A percentile compares a stretch with the other conserved stretches of the same genome.
phyloP scores from a whole-genome alignment of 257 asterid species.

The Anisodus tanguticus region DNA sequence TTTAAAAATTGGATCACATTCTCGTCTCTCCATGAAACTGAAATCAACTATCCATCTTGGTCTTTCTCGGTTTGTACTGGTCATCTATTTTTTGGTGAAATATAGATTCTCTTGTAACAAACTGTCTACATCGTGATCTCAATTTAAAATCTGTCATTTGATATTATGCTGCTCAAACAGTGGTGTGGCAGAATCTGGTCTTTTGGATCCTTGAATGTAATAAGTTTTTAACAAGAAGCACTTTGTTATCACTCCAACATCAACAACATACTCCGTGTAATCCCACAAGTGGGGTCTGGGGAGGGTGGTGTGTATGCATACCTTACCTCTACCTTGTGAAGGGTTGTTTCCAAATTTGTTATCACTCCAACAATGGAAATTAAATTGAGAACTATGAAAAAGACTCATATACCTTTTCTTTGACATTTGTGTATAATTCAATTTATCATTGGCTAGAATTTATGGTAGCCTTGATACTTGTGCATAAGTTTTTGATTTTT shows the following conservation, averaged over 20 bases:
- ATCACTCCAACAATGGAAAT: neutral
- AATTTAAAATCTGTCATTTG: neutral
- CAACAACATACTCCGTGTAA: no score
- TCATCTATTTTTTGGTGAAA: neutral
- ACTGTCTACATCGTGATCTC: neutral
- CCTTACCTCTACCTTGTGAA: no score
- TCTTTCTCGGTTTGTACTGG: conserved; percentile 19
- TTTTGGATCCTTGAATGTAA: neutral
- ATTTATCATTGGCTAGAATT: neutral
- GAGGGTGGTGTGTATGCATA: no score
- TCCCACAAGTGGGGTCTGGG: no score
- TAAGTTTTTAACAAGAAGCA: neutral
- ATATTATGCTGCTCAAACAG: neutral
- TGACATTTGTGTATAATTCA: neutral
- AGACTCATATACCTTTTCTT: neutral
- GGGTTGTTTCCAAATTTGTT: no score
- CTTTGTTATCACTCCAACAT: neutral
- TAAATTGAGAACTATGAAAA: neutral
- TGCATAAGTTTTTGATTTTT: neutral
- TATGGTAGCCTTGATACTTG: neutral
- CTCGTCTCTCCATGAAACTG: neutral
- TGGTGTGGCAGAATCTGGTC: neutral
- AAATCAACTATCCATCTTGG: neutral
- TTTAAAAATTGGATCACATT: neutral
- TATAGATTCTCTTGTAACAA: neutral